phyloP scores from a whole-genome alignment of 805 yeast genomes.

The Debaryomyces maramus region DNA sequence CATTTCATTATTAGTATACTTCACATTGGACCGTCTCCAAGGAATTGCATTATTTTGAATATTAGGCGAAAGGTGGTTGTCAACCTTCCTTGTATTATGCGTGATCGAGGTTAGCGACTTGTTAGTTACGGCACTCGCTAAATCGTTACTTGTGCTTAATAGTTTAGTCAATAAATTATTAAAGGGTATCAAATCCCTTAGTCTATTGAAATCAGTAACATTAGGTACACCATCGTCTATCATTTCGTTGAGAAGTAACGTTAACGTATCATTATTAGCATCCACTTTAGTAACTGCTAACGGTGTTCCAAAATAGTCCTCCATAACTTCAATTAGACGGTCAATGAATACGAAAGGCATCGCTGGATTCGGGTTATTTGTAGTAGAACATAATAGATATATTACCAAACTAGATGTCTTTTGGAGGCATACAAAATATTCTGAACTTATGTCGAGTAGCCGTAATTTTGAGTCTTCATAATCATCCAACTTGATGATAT shows the following conservation, averaged over 20 bases:
- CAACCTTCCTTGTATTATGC: slow-evolving; percentile 4
- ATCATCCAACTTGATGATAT: slow-evolving; percentile 11
- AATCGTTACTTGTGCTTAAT: slow-evolving; percentile 40
- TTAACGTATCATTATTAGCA: slow-evolving; percentile 68
- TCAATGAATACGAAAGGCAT: slow-evolving; percentile 55
- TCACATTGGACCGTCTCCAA: slow-evolving; percentile 78
- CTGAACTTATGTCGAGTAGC: slow-evolving; percentile 29
- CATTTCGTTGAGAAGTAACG: slow-evolving; percentile 73
- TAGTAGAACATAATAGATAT: slow-evolving; percentile 27
- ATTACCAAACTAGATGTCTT: slow-evolving; percentile 23
- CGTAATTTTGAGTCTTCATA: slow-evolving; percentile 2
- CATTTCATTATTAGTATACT: slow-evolving; percentile 77
- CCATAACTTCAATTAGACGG: slow-evolving; percentile 50
- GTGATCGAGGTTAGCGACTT: slow-evolving; percentile 20
- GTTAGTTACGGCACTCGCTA: slow-evolving; percentile 27
- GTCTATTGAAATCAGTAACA: slow-evolving; percentile 66
- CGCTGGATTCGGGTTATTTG: slow-evolving; percentile 42
- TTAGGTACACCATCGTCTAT: slow-evolving; percentile 76
- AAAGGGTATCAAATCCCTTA: slow-evolving; percentile 70
- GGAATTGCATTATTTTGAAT: slow-evolving; percentile 46
- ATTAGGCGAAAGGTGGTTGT: slow-evolving; percentile 12
- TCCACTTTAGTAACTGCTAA: slow-evolving; percentile 59
- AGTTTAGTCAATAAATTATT: slow-evolving; percentile 56
- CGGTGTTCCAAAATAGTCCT: slow-evolving; percentile 58
- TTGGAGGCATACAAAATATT: slow-evolving; percentile 27